These are phyloP conservation scores for Tolypocladium tundrense DNA, from an alignment of 2,329 filamentous ascomycete genomes.

Conservation along the genomic window DNA sequence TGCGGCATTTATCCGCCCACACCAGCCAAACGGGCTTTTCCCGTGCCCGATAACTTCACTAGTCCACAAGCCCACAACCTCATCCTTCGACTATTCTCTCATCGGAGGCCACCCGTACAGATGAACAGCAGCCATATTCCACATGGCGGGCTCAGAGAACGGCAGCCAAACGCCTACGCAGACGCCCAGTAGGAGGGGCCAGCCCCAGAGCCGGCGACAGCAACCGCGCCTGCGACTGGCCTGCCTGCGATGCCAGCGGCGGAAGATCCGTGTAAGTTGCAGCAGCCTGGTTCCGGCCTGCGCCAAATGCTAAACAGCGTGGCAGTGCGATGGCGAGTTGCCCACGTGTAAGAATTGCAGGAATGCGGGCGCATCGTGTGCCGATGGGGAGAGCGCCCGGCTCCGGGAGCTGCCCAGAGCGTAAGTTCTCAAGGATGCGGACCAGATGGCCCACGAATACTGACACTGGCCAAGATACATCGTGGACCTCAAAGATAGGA, in stretches of 20 bases:
- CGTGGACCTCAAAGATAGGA: neutral
- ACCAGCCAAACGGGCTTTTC: neutral
- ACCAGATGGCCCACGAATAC: neutral
- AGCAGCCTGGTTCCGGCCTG: too few relatives aligned
- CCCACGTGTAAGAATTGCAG: slow-evolving; percentile 32
- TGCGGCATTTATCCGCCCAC: neutral
- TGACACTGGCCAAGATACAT: slow-evolving; percentile 3
- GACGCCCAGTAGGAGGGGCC: slow-evolving; percentile 5
- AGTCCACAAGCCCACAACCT: neutral
- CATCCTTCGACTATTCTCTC: neutral
- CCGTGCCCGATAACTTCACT: neutral
- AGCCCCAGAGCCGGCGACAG: slow-evolving; percentile 11
- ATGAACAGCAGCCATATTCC: neutral
- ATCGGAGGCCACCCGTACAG: neutral
- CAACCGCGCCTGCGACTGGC: slow-evolving; percentile 16
- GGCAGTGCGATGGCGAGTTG: slow-evolving; percentile 31
- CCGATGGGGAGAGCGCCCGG: slow-evolving; percentile 31
- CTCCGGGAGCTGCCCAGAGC: slow-evolving; percentile 29
- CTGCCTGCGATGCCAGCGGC: slow-evolving; percentile 30
- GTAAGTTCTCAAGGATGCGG: slow-evolving; percentile 11
- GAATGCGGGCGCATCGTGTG: slow-evolving; percentile 28
- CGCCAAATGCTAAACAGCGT: neutral
- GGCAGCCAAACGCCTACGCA: slow-evolving; percentile 1
- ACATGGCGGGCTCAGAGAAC: slow-evolving; percentile 8
- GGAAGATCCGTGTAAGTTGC: slow-evolving; percentile 34